Conservation (phyloP, 2,329 filamentous ascomycete species). For the Byssothecium circinans region DNA sequence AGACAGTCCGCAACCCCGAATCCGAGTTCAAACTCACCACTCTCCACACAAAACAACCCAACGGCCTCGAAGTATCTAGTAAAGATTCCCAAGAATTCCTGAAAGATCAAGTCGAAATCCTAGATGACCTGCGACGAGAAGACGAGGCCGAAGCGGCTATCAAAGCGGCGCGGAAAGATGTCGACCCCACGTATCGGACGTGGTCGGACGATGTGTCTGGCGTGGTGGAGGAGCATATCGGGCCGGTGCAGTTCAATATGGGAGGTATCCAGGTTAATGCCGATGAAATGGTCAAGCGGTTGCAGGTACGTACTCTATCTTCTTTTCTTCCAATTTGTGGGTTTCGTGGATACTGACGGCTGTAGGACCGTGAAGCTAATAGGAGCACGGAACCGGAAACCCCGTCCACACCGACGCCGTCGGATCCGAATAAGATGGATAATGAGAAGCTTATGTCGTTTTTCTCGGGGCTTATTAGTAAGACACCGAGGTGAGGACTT, state of each 20-base stretch:
- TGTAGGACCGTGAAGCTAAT: slow-evolving; percentile 43
- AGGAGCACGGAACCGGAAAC: slow-evolving; percentile 31
- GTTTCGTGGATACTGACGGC: too few relatives aligned
- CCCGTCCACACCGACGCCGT: slow-evolving; percentile 21
- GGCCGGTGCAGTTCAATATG: slow-evolving; percentile 96
- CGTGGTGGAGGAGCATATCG: slow-evolving; percentile 67
- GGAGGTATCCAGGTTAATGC: slow-evolving; percentile 95
- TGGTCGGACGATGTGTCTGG: slow-evolving; percentile 35
- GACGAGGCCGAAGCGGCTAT: slow-evolving; percentile 59
- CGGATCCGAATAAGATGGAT: slow-evolving; percentile 39
- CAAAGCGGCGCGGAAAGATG: slow-evolving; percentile 40
- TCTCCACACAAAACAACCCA: slow-evolving; percentile 49
- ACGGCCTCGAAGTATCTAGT: slow-evolving; percentile 64
- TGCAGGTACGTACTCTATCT: slow-evolving; percentile 65
- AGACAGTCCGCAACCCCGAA: slow-evolving; percentile 75
- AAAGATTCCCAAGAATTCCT: slow-evolving; percentile 79
- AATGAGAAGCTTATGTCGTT: slow-evolving; percentile 46
- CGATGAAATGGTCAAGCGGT: slow-evolving; percentile 84
- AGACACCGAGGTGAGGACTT: slow-evolving; percentile 14
- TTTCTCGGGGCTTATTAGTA: slow-evolving; percentile 44
- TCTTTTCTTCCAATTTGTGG: too few relatives aligned
- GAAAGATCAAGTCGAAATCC: slow-evolving; percentile 69
- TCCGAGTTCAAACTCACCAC: slow-evolving; percentile 47
- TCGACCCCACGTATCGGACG: slow-evolving; percentile 25
- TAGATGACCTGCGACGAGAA: slow-evolving; percentile 66